These are phyloP conservation scores for Podila epicladia DNA, from an alignment of 192 early-diverging fungal genomes.

Conservation along the genomic window DNA sequence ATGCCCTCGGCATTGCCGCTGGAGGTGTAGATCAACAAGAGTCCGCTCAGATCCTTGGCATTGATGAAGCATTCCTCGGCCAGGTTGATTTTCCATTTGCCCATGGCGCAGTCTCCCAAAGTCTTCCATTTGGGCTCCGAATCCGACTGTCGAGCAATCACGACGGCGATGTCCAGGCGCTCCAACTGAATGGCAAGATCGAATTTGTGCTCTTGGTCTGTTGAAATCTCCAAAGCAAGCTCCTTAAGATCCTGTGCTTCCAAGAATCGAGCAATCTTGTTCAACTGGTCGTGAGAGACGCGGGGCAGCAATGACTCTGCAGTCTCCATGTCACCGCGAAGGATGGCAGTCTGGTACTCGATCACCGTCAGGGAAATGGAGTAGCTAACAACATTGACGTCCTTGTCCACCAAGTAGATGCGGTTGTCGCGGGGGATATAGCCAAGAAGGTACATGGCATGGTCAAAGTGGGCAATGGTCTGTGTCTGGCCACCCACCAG, in stretches of 20 bases:
- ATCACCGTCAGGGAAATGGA: slow-evolving; percentile 92
- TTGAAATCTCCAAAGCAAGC: slow-evolving; percentile 93
- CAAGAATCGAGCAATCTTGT: slow-evolving; percentile 94
- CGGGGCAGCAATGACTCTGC: slow-evolving; percentile 84
- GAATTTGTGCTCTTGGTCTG: slow-evolving; percentile 95
- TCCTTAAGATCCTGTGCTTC: slow-evolving; percentile 94
- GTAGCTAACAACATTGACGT: slow-evolving; percentile 90
- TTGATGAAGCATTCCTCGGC: slow-evolving; percentile 91
- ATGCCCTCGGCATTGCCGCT: slow-evolving; percentile 86
- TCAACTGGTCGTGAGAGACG: slow-evolving; percentile 89
- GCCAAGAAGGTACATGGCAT: slow-evolving; percentile 90
- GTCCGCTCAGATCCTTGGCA: slow-evolving; percentile 90
- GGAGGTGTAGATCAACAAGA: slow-evolving; percentile 92
- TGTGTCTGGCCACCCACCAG: slow-evolving; percentile 94
- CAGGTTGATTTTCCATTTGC: slow-evolving; percentile 89
- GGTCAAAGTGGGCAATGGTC: slow-evolving; percentile 97
- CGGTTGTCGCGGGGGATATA: slow-evolving; percentile 95
- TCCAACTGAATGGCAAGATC: slow-evolving; percentile 92
- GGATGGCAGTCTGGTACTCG: slow-evolving; percentile 98
- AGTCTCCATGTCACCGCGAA: slow-evolving; percentile 90
- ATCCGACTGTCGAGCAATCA: slow-evolving; percentile 87
- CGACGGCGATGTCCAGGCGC: slow-evolving; percentile 83
- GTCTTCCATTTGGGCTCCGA: slow-evolving; percentile 94
- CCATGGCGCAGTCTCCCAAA: slow-evolving; percentile 90
- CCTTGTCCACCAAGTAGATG: slow-evolving; percentile 94